These are phyloP conservation scores for Macroventuria anomochaeta DNA, from an alignment of 2,329 filamentous ascomycete species.

Conservation along the genomic window DNA sequence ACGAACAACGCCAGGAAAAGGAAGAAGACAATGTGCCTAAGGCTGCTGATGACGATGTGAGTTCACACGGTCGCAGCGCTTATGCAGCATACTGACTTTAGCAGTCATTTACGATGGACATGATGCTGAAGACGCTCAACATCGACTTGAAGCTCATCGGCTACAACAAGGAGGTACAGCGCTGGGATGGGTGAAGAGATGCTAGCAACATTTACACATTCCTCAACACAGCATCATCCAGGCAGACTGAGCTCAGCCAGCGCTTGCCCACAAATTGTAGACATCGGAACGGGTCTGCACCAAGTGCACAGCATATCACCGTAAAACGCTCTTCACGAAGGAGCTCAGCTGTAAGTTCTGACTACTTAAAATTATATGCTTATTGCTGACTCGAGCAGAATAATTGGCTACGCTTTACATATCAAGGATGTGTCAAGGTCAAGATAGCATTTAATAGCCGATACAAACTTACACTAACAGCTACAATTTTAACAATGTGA, in stretches of 20 bases:
- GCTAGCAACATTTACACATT: neutral
- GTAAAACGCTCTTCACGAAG: neutral
- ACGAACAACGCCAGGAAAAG: conserved; percentile 51
- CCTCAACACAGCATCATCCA: conserved; percentile 20
- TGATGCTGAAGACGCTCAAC: conserved; percentile 71
- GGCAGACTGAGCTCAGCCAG: conserved; percentile 33
- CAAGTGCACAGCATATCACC: neutral
- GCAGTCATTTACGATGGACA: conserved; percentile 70
- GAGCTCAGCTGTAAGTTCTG: neutral
- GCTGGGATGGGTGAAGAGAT: conserved; percentile 61
- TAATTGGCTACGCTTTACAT: neutral
- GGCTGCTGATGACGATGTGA: conserved; percentile 48
- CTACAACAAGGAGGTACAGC: conserved; percentile 63
- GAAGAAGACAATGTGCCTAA: conserved; percentile 40
- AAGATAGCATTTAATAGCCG: neutral
- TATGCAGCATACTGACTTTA: conserved; percentile 12
- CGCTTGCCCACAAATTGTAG: conserved; percentile 38
- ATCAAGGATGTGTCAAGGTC: neutral
- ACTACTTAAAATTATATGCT: neutral
- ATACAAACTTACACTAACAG: neutral
- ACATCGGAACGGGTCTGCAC: neutral
- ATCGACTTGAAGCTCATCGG: conserved; percentile 69
- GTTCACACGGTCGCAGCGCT: conserved; percentile 13
- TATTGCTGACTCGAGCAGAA: neutral
- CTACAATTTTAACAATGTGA: neutral